Percentiles rank a stretch among this genome's conserved stretches.
Evolutionary conservation across 1,139 yeast genomes (phyloP).

Genomic region (Debaryomyces singareniensis): DNA sequence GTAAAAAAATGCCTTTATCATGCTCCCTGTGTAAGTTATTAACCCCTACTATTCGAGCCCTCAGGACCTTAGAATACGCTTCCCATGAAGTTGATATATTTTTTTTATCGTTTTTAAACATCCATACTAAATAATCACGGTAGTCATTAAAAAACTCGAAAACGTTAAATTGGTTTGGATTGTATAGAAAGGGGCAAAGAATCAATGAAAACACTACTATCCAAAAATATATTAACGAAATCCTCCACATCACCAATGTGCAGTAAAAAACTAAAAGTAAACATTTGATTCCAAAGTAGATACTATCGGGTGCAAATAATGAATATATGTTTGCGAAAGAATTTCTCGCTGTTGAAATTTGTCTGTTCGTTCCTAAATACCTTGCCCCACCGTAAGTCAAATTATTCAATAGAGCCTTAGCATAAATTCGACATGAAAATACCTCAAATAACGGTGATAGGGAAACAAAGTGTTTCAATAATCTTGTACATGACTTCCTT

Average conservation of each 20-base stretch:
- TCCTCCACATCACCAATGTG: conserved; percentile 66
- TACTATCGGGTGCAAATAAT: conserved; percentile 56
- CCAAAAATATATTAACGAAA: conserved; percentile 80
- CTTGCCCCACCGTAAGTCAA: conserved; percentile 77
- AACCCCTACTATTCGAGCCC: conserved; percentile 41
- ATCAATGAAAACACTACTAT: conserved; percentile 66
- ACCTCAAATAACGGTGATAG: conserved; percentile 83
- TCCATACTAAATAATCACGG: conserved; percentile 59
- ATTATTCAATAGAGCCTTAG: conserved; percentile 63
- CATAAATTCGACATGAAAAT: conserved; percentile 79
- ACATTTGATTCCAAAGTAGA: conserved; percentile 59
- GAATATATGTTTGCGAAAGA: conserved; percentile 57
- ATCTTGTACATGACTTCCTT: conserved; percentile 52
- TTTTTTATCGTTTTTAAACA: conserved; percentile 55
- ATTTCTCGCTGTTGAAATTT: conserved; percentile 68
- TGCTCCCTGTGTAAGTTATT: conserved; percentile 12
- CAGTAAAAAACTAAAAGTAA: conserved; percentile 58
- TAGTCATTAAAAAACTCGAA: conserved; percentile 71
- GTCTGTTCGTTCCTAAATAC: conserved; percentile 81
- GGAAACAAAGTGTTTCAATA: conserved; percentile 60
- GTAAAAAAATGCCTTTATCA: background rate
- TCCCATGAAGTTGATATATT: conserved; percentile 22
- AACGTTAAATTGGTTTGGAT: conserved; percentile 79
- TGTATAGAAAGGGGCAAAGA: conserved; percentile 73
- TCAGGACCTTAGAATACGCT: conserved; percentile 20